Conservation (phyloP, 371 early-diverging fungal species). For the Syncephalastrum monosporum region DNA sequence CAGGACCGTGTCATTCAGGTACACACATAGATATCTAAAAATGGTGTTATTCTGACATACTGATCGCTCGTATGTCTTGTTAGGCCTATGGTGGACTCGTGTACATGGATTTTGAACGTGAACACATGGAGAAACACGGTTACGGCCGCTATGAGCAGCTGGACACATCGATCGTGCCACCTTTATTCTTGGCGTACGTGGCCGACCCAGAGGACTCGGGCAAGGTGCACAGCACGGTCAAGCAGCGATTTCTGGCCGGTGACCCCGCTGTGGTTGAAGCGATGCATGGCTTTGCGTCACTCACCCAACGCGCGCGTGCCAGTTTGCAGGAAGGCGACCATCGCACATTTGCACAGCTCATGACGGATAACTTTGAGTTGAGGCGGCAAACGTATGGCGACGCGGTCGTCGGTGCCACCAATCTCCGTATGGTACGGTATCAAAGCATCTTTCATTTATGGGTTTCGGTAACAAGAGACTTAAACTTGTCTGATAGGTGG, state of each 20-base stretch:
- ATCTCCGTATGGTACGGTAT: slow-evolving; percentile 39
- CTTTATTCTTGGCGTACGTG: slow-evolving; percentile 58
- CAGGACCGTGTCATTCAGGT: slow-evolving; percentile 74
- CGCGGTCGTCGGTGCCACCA: slow-evolving; percentile 38
- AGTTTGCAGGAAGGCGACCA: slow-evolving; percentile 23
- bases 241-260: slow-evolving; percentile 52
- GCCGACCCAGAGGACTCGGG: slow-evolving; percentile 66
- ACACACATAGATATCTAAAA: slow-evolving; percentile 1
- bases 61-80: not conserved
- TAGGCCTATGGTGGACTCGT: slow-evolving; percentile 61
- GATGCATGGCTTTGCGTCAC: slow-evolving; percentile 56
- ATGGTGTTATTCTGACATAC: not conserved
- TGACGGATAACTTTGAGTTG: slow-evolving; percentile 51
- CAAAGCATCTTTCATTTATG: too few relatives aligned
- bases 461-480: too few relatives aligned
- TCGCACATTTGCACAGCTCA: slow-evolving; percentile 38
- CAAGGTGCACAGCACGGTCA: slow-evolving; percentile 63
- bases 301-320: slow-evolving; percentile 44
- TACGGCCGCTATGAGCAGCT: slow-evolving; percentile 58
- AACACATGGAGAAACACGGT: slow-evolving; percentile 52
- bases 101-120: slow-evolving; percentile 68
- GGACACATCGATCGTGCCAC: slow-evolving; percentile 37
- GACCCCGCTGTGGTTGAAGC: slow-evolving; percentile 60
- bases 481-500: slow-evolving; percentile 11
- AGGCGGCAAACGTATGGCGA: slow-evolving; percentile 52